These are phyloP conservation scores for Ceratobasidium papillatum DNA, from an alignment of 1,284 basidiomycete species.

Conservation along the genomic window DNA sequence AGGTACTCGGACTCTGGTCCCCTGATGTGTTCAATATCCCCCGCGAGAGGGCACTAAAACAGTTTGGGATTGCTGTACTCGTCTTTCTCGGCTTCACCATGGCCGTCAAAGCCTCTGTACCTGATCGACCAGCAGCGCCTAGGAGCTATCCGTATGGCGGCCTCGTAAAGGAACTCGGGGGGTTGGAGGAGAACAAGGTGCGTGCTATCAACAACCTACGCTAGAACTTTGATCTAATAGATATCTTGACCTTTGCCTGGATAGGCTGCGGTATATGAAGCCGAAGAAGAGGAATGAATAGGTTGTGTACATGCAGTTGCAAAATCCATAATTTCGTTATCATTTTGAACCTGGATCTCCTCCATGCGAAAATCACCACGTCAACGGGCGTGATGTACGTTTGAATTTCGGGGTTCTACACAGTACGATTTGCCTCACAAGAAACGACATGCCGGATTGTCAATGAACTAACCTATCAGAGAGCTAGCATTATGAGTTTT, in stretches of 20 bases:
- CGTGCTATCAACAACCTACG: constrained; percentile 44
- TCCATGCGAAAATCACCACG: neutral
- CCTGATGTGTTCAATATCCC: constrained; percentile 72
- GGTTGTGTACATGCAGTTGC: constrained; percentile 1
- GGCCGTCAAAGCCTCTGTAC: constrained; percentile 62
- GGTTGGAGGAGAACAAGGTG: constrained; percentile 77
- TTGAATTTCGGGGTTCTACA: neutral
- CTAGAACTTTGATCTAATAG: neutral
- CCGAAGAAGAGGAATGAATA: constrained; percentile 26
- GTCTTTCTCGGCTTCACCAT: constrained; percentile 66
- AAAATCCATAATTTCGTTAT: constrained; percentile 17
- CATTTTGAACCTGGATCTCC: neutral
- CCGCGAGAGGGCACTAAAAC: constrained; percentile 65
- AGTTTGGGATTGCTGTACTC: constrained; percentile 65
- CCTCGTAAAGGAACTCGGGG: constrained; percentile 75
- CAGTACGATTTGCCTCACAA: no score
- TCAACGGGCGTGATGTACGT: neutral
- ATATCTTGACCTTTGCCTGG: neutral
- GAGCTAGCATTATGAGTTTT: neutral
- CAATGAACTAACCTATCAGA: constrained; percentile 11
- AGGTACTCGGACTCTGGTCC: constrained; percentile 87
- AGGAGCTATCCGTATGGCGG: constrained; percentile 78
- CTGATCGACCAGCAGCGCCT: constrained; percentile 67
- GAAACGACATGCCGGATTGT: neutral
- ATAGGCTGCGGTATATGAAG: constrained; percentile 36